Percentiles rank a stretch among this genome's conserved stretches.
These are phyloP conservation scores for Ascochyta pisi DNA, from an alignment of 2,329 filamentous ascomycete genomes.

Conservation along the genomic window DNA sequence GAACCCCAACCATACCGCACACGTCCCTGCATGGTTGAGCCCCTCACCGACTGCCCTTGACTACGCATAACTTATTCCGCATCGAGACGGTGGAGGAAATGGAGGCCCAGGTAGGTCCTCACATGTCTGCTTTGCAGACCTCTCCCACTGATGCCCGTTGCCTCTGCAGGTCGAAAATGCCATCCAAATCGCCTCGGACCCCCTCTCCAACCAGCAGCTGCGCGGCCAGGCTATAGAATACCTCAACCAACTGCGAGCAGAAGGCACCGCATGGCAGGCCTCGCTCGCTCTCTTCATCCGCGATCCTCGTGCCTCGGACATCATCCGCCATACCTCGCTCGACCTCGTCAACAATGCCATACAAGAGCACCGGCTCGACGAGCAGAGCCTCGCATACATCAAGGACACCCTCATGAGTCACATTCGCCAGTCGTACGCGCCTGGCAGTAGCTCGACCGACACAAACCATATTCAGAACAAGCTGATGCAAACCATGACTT, in stretches of 20 bases:
- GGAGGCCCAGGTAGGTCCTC: conserved; percentile 46
- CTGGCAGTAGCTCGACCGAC: conserved; percentile 67
- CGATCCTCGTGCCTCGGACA: conserved; percentile 76
- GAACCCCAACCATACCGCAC: conserved; percentile 28
- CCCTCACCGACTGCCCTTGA: conserved; percentile 25
- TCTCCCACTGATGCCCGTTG: conserved; percentile 1
- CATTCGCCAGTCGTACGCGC: conserved; percentile 75
- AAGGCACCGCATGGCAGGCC: conserved; percentile 88
- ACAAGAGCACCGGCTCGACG: conserved; percentile 77
- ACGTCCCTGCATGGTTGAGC: conserved; percentile 24
- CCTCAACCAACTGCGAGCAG: conserved; percentile 76
- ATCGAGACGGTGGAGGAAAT: conserved; percentile 45
- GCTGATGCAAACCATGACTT: conserved; percentile 92
- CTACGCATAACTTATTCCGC: conserved; percentile 23
- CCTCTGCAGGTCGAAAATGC: conserved; percentile 81
- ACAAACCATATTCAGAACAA: conserved; percentile 88
- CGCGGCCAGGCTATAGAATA: conserved; percentile 91
- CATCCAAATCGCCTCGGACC: conserved; percentile 91
- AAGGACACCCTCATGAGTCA: conserved; percentile 85
- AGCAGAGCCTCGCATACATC: conserved; percentile 74
- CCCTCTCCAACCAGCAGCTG: conserved; percentile 68
- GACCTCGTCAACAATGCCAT: conserved; percentile 94
- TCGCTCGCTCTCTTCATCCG: conserved; percentile 86
- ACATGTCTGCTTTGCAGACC: neutral
- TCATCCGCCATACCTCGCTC: conserved; percentile 86